These are phyloP conservation scores for Vitis hybrid DNA, from an alignment of 177 flowering plant genomes.

Conservation along the genomic window DNA sequence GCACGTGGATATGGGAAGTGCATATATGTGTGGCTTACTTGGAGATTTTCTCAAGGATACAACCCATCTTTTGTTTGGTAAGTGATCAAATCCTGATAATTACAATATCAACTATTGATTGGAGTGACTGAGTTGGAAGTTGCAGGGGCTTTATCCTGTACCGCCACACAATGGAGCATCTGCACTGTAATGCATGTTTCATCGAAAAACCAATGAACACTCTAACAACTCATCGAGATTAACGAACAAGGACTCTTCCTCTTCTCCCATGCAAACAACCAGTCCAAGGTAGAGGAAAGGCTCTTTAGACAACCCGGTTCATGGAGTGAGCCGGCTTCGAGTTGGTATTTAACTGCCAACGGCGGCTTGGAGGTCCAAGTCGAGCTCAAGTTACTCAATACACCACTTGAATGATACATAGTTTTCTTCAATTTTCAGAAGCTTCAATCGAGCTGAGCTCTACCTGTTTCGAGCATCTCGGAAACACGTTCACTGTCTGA, in stretches of 20 bases:
- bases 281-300: constrained; percentile 83
- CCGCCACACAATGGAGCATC: no score
- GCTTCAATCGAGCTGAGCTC: constrained; percentile 88
- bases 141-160: no score
- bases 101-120: no score
- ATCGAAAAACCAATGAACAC: no score
- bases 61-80: no score
- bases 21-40: no score
- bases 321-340: constrained; percentile 56
- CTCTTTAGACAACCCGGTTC: constrained; percentile 68
- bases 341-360: constrained; percentile 68
- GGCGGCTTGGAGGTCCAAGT: constrained; percentile 95
- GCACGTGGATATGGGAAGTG: no score
- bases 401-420: constrained; percentile 83
- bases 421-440: constrained; percentile 85
- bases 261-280: constrained; percentile 95
- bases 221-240: no score
- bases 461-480: constrained; percentile 74
- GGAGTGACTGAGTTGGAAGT: no score
- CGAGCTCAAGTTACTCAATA: constrained; percentile 82
- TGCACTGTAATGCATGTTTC: no score
- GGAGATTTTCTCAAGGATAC: no score
- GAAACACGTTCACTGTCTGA: constrained; percentile 70
- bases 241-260: neutral
- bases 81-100: no score